These are phyloP conservation scores for Peronospora destructor DNA, from an alignment of 352 stramenopile species.

Conservation along the genomic window DNA sequence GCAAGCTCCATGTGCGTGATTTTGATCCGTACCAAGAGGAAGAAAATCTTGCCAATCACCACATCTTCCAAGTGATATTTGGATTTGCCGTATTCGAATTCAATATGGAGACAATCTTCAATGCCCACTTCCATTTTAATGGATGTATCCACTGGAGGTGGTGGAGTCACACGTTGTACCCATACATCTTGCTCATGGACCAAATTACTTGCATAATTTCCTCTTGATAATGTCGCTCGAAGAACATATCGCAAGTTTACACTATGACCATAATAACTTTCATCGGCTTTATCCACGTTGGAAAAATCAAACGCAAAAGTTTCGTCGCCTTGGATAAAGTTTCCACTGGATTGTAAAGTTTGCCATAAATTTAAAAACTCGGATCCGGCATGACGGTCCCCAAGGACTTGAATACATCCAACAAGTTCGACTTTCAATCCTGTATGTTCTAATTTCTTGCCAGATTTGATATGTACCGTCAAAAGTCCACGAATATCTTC, in stretches of 20 bases:
- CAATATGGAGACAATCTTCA: conserved; percentile 98
- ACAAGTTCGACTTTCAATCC: conserved; percentile 95
- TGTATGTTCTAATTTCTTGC: conserved; percentile 93
- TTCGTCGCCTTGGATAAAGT: conserved; percentile 41
- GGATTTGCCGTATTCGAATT: conserved; percentile 97
- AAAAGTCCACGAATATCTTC: conserved; percentile 63
- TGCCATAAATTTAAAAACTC: conserved; percentile 91
- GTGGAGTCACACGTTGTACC: conserved; percentile 66
- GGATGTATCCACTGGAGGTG: conserved; percentile 81
- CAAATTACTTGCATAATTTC: conserved; percentile 87
- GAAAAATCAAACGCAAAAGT: conserved; percentile 91
- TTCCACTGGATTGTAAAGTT: conserved; percentile 86
- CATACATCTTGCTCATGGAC: conserved; percentile 92
- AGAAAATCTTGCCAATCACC: conserved; percentile 97
- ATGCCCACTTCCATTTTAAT: conserved; percentile 99
- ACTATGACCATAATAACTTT: conserved; percentile 95
- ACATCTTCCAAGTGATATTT: conserved; percentile 94
- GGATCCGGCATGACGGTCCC: conserved; percentile 72
- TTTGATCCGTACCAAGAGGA: conserved; percentile 97
- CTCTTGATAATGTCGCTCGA: conserved; percentile 85
- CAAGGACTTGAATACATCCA: conserved; percentile 87
- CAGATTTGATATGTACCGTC: conserved; percentile 64
- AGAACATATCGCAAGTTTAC: conserved; percentile 95
- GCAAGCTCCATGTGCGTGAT: conserved; percentile 99
- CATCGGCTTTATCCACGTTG: conserved; percentile 91